Conservation (phyloP, 257 asterid species). For the Solanum bukasovii region DNA sequence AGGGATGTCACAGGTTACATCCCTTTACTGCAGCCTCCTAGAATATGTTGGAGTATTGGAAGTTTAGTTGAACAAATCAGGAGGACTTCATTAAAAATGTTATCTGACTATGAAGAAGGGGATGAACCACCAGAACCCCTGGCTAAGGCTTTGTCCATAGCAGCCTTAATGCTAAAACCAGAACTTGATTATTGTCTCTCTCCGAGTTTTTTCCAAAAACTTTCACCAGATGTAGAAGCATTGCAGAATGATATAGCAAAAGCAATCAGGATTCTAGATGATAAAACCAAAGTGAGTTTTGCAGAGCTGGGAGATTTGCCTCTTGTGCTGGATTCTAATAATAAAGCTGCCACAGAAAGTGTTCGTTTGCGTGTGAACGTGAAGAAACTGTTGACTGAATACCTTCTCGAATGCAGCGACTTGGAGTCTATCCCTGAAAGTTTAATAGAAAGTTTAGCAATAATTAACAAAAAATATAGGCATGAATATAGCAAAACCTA, state of each 20-base stretch:
- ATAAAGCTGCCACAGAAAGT: constrained; percentile 16
- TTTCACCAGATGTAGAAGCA: constrained; percentile 55
- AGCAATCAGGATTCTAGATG: constrained; percentile 37
- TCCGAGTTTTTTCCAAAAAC: constrained; percentile 30
- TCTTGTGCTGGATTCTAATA: constrained; percentile 29
- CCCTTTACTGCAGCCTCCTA: constrained; percentile 17
- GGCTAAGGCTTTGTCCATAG: constrained; percentile 62
- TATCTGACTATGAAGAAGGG: constrained; percentile 26
- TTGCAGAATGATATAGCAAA: constrained; percentile 59
- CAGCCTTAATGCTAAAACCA: constrained; percentile 48
- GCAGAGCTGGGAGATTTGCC: constrained; percentile 37
- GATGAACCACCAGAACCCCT: constrained; percentile 40
- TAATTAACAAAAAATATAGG: constrained; percentile 33
- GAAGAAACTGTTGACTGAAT: constrained; percentile 53
- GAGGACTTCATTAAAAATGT: constrained; percentile 33
- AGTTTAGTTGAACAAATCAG: constrained; percentile 18
- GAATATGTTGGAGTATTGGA: constrained; percentile 8
- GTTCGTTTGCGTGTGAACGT: constrained; percentile 34
- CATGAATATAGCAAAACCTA: constrained; percentile 7
- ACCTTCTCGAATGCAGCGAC: constrained; percentile 66
- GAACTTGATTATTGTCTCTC: constrained; percentile 21
- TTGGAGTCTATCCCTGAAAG: constrained; percentile 51
- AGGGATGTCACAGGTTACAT: constrained; percentile 28
- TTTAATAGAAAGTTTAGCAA: constrained; percentile 31
- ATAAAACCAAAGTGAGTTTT: constrained; percentile 19